Evolutionary conservation across 2,329 filamentous ascomycete species (phyloP), one percentile per base, ranked within the genome.

Genomic region (Cladosporium sphaerospermum): DNA sequence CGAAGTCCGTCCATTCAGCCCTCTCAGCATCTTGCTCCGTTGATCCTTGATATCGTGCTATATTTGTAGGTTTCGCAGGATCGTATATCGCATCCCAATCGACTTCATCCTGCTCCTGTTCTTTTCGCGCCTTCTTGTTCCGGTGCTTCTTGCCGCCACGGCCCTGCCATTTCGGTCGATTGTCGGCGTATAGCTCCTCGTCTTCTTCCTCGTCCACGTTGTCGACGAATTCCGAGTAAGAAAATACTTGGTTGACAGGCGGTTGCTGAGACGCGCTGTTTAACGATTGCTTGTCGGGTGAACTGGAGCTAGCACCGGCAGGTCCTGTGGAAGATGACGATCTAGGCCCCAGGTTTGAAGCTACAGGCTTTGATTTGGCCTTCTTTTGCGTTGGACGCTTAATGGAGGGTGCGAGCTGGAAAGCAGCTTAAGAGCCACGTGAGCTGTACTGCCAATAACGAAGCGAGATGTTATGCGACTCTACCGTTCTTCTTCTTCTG

Each of bases 21-120:
- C 90, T 80, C 66, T 95, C 89, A 14, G 80, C 75, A 55, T 91
- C 81, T 65, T 88, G 86, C 71, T 95, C 90, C 54, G 95, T 89
- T 64, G 89, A 93, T 56, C 84, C 78, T 55, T 88, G 80, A 66
- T 93, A 96, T 64, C 92, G 87, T 52, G 91, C 86, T 46, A 92
- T 87, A 60, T 84, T 90, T 39, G 88, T 95, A 8, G 91, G 90
- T 37, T 87, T 76, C 9, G 85, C 77, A 1, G 89, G 88, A 64
- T 96, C 91, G 67, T 96, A 96, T 19, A 93, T 81, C 67, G 95
- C 89, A 67, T 95, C 87, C 90, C 90, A 96, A 65, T 95, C 85
- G 56, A 56, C 44, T n/a, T 78, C 72, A 4, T 72, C 70, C 31
- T 78, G 69, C 44, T 76, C 75, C 5, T 81, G 75, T 58, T 80